phyloP scores from a whole-genome alignment of 148 eudicot species.

The Rhododendron kiyosumense region DNA sequence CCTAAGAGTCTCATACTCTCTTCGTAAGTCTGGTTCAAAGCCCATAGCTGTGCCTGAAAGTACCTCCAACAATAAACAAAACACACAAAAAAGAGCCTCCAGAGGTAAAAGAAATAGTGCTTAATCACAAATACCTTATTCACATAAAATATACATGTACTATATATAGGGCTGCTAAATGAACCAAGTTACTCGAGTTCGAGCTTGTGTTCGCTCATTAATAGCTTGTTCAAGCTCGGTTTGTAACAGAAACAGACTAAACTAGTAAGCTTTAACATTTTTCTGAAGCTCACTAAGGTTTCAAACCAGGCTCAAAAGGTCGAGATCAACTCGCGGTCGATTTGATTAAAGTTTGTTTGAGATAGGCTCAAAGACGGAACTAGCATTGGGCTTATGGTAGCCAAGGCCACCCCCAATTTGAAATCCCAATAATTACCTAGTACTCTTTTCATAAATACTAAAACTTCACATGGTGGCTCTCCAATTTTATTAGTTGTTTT shows the following conservation, averaged over 20 bases:
- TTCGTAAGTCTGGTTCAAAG: conserved; percentile 57
- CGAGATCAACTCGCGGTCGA: neutral
- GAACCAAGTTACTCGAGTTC: neutral
- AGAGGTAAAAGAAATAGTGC: neutral
- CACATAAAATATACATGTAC: neutral
- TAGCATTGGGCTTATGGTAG: neutral
- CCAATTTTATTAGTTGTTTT: no score
- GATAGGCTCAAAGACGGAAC: neutral
- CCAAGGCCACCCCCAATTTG: neutral
- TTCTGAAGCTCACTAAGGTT: neutral
- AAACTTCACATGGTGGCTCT: neutral
- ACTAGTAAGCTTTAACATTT: neutral
- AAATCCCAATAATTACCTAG: neutral
- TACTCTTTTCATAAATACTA: neutral
- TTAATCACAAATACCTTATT: conserved; percentile 8
- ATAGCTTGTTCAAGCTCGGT: neutral
- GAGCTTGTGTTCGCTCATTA: neutral
- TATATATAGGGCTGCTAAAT: neutral
- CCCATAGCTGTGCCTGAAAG: conserved; percentile 63
- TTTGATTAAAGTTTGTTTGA: neutral
- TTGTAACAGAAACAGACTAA: neutral
- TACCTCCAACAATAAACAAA: conserved; percentile 4
- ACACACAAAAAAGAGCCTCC: neutral
- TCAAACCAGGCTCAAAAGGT: neutral
- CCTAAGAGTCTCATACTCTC: conserved; percentile 60